These are phyloP conservation scores for Tetracladium maxilliforme DNA, from an alignment of 2,329 filamentous ascomycete species.

Conservation along the genomic window DNA sequence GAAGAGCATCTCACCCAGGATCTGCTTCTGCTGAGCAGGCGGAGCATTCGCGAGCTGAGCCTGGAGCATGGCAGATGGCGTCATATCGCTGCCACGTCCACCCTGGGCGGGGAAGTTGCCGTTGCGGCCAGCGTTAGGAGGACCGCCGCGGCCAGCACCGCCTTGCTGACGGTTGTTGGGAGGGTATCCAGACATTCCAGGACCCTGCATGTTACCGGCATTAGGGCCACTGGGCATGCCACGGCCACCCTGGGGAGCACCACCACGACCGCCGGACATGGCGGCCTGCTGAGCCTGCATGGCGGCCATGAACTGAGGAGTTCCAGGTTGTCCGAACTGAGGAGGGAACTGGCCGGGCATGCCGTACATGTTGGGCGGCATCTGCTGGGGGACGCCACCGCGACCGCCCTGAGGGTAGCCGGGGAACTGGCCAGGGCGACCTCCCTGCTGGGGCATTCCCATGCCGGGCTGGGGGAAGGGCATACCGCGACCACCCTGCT, in stretches of 20 bases:
- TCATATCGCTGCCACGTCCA: conserved; percentile 15
- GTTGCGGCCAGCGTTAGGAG: conserved; percentile 33
- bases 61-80: conserved; percentile 29
- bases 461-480: conserved; percentile 51
- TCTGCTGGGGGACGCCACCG: conserved; percentile 72
- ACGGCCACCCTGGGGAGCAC: conserved; percentile 26
- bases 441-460: conserved; percentile 60
- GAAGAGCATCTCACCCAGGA: conserved; percentile 94
- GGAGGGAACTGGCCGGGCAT: conserved; percentile 70
- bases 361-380: conserved; percentile 76
- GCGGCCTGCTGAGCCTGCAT: conserved; percentile 64
- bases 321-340: conserved; percentile 67
- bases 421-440: conserved; percentile 76
- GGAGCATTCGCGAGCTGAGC: conserved; percentile 37
- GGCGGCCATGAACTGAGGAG: conserved; percentile 67
- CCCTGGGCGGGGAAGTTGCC: conserved; percentile 18
- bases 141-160: conserved; percentile 24
- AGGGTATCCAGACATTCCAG: conserved; percentile 40
- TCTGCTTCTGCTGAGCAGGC: conserved; percentile 87
- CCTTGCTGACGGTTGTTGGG: conserved; percentile 32
- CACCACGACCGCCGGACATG: conserved; percentile 22
- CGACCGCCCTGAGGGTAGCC: conserved; percentile 76
- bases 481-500: conserved; percentile 47
- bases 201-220: conserved; percentile 40
- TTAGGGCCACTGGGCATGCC: conserved; percentile 58